Evolutionary conservation across 768 basidiomycete genomes (phyloP), one percentile per base, ranked within the genome.

Genomic region (Tephrocybe rancida): DNA sequence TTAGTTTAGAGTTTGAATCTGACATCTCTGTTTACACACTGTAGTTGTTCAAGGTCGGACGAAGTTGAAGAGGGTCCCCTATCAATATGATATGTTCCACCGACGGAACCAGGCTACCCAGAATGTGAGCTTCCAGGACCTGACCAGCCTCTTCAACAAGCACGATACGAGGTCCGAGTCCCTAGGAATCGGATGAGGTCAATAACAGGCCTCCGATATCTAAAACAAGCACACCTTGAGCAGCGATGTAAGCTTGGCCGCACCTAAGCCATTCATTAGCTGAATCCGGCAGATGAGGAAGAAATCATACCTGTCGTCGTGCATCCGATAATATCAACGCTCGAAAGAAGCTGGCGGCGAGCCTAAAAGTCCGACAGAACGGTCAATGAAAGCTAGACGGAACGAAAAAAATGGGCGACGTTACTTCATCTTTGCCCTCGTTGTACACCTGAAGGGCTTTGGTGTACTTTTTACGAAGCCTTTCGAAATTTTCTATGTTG

Each of bases 101-200:
- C 3, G 84, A 81, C 0, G 78, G 76, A 2, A 88, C 87, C 1
- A 90, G 72, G 32, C 77, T 80, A 2, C 80, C 81, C 5, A 91
- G 66, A 14, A 91, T 76, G 56, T 92, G 90, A 3, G 90, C 86
- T 67, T 92, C 90, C 25, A 92, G 75, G 1, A 91, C 87, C 67
- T 92, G 90, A 0, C 90, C 90, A 0, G 90, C 90, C 64, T 92
- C 90, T 65, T 92, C 89, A 0, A 92, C 85, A 44, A 92, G 69
- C 43, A 90, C 63, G 0, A 90, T 80, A 27, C 75, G 77, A 0
- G 88, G 88, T 4, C 63, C 70, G 5, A 90, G 62, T 13, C 80
- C 79, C 86, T 88, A 9, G 11, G 50, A 27, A 13, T 14, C 1
- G 29, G 58, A 18, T 58, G 26, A 18, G n/a, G n/a, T 44, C 37